Evolutionary conservation across 805 yeast genomes (phyloP), one percentile per base, ranked within the genome.

Genomic region (Wickerhamiella musiphila): DNA sequence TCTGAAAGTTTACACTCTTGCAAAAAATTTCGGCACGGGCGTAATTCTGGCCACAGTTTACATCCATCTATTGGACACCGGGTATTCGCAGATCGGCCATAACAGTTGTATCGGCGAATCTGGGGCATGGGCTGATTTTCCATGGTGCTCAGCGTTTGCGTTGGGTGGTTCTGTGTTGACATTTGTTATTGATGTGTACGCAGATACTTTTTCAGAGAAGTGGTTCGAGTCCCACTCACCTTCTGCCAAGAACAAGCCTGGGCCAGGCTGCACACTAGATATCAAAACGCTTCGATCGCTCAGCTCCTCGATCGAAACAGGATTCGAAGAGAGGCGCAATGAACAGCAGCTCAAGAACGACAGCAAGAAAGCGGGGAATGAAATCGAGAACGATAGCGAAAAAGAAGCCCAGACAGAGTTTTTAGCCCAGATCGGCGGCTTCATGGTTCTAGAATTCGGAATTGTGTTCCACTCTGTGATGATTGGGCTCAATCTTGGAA

Each of bases 21-120:
- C 51, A 11, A 27, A 45, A 18, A 65, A 60, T 52, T 72, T 72
- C 43, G 82, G 82, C 42, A 64, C 78, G 4, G 82, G 82, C 29
- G 81, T 74, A 28, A 74, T 74, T 42, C 58, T 74, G 4, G 77
- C 82, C 6, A 74, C 82, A 8, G 77, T 78, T 0, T 74, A 72
- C 44, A 63, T 74, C 35, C 82, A 73, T 52, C 52, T 72, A 34
- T 52, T 72, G 22, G 49, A 46, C 25, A 49, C 51, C 5, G 53
- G 51, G 7, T 48, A 48, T 30, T 39, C 38, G 6, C 42, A 34
- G 18, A 46, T 46, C 16, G 51, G 51, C 6, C 39, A 38, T n/a
- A 30, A 26, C 20, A 26, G 52, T 6, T 57, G 61, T 46, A 57
- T 57, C 11, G 61, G 57, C 9, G 38, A 35, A 40, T 50, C 57